A percentile compares a stretch with the other conserved stretches of the same genome.
Evolutionary conservation across 1,284 basidiomycete species (phyloP).

Genomic region (Heterobasidion irregulare): DNA sequence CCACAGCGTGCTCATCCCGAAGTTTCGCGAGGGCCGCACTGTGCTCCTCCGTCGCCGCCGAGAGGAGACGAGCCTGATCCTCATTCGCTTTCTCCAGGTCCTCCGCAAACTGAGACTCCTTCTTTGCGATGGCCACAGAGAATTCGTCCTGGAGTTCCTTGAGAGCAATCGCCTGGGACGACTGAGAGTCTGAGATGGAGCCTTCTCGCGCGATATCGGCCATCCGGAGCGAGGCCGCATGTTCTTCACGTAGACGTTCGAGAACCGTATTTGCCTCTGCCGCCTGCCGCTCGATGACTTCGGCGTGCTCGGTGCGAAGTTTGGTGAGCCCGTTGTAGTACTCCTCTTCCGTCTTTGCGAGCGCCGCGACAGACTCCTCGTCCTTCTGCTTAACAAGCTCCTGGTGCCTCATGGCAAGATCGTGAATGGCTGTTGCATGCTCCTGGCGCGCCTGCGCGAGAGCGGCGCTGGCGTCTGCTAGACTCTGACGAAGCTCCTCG

Average conservation of each 20-base stretch:
- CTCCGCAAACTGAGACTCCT: conserved; percentile 53
- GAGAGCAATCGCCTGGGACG: conserved; percentile 50
- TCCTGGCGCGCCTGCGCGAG: conserved; percentile 39
- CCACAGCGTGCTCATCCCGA: conserved; percentile 30
- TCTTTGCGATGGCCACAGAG: conserved; percentile 49
- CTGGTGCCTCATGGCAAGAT: conserved; percentile 45
- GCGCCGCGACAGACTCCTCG: conserved; percentile 40
- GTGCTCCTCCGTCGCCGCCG: conserved; percentile 54
- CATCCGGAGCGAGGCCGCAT: conserved; percentile 58
- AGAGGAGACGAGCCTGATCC: conserved; percentile 46
- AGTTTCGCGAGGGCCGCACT: conserved; percentile 30
- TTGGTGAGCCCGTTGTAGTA: conserved; percentile 73
- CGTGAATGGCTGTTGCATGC: conserved; percentile 42
- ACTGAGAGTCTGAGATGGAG: conserved; percentile 62
- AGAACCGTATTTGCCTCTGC: conserved; percentile 51
- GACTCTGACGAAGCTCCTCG: conserved; percentile 23
- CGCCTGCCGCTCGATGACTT: conserved; percentile 48
- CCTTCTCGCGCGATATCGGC: conserved; percentile 68
- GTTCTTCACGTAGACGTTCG: conserved; percentile 64
- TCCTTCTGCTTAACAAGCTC: conserved; percentile 51
- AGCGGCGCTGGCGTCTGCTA: conserved; percentile 31
- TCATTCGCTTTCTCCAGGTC: conserved; percentile 54
- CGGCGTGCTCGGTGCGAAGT: conserved; percentile 59
- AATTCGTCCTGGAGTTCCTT: conserved; percentile 64
- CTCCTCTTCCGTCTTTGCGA: conserved; percentile 68